Base-by-base conservation (phyloP, 345 rosid genomes). In the Sisymbrium irio region DNA sequence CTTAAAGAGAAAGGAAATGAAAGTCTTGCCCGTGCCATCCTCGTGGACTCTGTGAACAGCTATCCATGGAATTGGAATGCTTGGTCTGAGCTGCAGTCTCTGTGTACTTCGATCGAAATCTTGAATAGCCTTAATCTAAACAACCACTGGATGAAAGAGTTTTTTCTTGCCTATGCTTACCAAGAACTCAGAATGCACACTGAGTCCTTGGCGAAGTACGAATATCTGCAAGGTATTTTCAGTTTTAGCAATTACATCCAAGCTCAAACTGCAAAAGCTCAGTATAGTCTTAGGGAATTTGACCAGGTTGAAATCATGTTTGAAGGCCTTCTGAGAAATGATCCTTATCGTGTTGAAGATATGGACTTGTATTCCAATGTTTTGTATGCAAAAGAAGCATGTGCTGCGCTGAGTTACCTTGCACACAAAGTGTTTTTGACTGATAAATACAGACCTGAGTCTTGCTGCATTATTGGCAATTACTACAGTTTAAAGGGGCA, bases 11-110 rank as follows among this genome's bases (percentile, higher is more conserved):
- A 89, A 81, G 99, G 98, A 30, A 89, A 79, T 59, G 94, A 86
- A 56, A 83, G 67, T 73, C 91, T 90, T 64, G 92, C 91, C 6
- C 83, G 91, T 37, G 84, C 85, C 20, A 84, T 85, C 76, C 88
- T 92, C 6, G 87, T 89, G 77, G 98, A 95, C 71, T 95, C 98
- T 28, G 97, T 95, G 45, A 95, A 92, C 78, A 81, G 81, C 81
- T 95, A 95, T 70, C 98, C 99, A 25, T 95, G 99, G 99, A 95
- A 95, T 72, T 95, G 99, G 99, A 89, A 76, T 85, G 99, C 99
- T 56, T 95, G 99, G 99, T 87, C 83, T 9, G 97, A 90, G 83
- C 85, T 95, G 73, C 97, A 85, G 79, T 89, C 96, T 12, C 71
- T 89, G 58, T 92, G 99, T 75, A 81, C 90, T 46, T 79, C 93